Evolutionary conservation across 768 basidiomycete genomes (phyloP).

Genomic region (Fistulinella prunicolor): DNA sequence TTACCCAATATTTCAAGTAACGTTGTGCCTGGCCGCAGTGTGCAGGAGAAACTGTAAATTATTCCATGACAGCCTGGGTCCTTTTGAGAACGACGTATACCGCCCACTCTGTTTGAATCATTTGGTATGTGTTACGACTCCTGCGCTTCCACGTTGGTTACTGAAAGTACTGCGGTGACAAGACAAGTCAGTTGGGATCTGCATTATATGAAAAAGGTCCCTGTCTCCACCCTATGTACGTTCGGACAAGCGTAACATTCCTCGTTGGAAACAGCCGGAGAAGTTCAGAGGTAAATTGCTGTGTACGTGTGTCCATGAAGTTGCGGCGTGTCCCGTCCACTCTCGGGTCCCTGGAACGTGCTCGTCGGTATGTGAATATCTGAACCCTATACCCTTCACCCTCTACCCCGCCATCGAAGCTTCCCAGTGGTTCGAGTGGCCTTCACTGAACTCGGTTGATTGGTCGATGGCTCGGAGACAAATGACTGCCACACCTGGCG

Average conservation of each 20-base stretch:
- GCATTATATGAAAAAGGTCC: background rate
- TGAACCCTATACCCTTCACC: constrained; percentile 19
- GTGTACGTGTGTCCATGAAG: background rate
- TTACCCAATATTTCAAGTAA: too few species aligned
- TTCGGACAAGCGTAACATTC: too few species aligned
- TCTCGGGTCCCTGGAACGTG: constrained; percentile 20
- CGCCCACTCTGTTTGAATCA: too few species aligned
- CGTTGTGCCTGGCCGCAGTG: too few species aligned
- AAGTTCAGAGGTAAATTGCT: background rate
- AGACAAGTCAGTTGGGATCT: background rate
- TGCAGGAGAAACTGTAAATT: too few species aligned
- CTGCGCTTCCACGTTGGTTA: too few species aligned
- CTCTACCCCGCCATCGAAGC: background rate
- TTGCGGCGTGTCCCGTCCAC: constrained; percentile 9
- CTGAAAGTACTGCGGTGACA: too few species aligned
- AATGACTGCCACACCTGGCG: constrained; percentile 23
- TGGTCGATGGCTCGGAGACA: background rate
- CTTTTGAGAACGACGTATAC: too few species aligned
- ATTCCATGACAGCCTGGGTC: too few species aligned
- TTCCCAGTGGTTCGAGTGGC: too few species aligned
- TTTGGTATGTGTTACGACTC: too few species aligned
- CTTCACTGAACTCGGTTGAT: constrained; percentile 1
- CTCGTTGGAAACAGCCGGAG: background rate
- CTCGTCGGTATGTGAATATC: background rate
- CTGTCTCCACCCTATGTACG: too few species aligned